Evolutionary conservation across 2,329 filamentous ascomycete genomes (phyloP).

Genomic region (Verticillium isaacii): DNA sequence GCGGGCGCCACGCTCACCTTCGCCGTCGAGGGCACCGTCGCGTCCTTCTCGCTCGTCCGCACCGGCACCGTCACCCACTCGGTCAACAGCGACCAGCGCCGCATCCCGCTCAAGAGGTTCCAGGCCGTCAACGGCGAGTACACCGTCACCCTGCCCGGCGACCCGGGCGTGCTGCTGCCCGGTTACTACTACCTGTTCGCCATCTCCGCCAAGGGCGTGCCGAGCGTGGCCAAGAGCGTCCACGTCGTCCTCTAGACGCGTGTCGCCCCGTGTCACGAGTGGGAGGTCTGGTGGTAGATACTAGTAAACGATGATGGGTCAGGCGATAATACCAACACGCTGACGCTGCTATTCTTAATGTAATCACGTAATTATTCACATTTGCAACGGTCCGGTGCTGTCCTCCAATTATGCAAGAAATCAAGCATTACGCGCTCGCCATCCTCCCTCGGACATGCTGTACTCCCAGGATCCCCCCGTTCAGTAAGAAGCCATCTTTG

Average conservation of each 20-base stretch:
- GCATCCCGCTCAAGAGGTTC: slow-evolving; percentile 36
- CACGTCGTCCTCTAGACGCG: slow-evolving; percentile 16
- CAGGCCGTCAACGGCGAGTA: slow-evolving; percentile 24
- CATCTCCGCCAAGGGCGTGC: slow-evolving; percentile 36
- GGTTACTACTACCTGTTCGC: slow-evolving; percentile 53
- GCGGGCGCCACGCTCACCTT: slow-evolving; percentile 17
- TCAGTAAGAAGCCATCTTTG: too few species aligned
- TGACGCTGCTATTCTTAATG: background rate
- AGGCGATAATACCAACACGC: background rate
- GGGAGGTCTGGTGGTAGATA: too few species aligned
- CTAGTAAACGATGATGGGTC: too few species aligned
- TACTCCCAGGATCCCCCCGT: too few species aligned
- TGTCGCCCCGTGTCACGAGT: too few species aligned
- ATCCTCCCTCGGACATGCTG: too few species aligned
- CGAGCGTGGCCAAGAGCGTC: slow-evolving; percentile 38
- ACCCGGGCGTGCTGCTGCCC: slow-evolving; percentile 44
- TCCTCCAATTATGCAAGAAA: too few species aligned
- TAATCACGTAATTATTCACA: background rate
- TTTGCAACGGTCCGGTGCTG: background rate
- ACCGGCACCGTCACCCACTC: slow-evolving; percentile 47
- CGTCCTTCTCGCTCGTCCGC: slow-evolving; percentile 39
- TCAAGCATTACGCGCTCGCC: too few species aligned
- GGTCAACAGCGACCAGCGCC: slow-evolving; percentile 54
- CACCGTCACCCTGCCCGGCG: slow-evolving; percentile 35
- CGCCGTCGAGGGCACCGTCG: slow-evolving; percentile 12